Base-by-base conservation (phyloP, 2,329 filamentous ascomycete species). In the Neonectria hederae region DNA sequence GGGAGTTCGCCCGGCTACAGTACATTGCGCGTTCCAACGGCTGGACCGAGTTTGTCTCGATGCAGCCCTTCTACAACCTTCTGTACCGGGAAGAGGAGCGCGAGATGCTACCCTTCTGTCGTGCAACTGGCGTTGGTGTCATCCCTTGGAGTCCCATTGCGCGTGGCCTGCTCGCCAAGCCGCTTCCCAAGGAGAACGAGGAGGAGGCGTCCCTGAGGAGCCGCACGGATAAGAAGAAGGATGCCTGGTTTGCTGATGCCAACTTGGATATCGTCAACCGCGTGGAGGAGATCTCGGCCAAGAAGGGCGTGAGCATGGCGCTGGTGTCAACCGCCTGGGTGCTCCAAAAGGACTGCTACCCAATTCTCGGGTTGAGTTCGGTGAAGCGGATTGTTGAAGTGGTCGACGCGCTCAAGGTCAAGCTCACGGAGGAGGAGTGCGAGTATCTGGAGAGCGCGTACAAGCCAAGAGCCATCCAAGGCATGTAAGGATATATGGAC, bases 281-380 rank as follows among this genome's bases (percentile, higher is more conserved):
- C 8, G 72, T 80, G 2, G 82, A 89, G 75, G 84, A 90, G 74
- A 68, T 90, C 14, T 86, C 88, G 0, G 79, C 82, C 66, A 87
- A 87, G 77, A 83, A 83, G 67, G 83, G 80, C 0, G 83, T 86
- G 74, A 86, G 83, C 67, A 91, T 92, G 84, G 85, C 86, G 48
- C 85, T 90, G 60, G 85, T 92, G 5, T 85, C 89, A 0, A 82
- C 90, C 46, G 89, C 89, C 0, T 92, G 90, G 90, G 83, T 84
- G 58, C 77, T 86, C 67, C 82, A 84, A 55, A 81, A 83, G 32
- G 83, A 84, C 0, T 78, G 83, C 14, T 86, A 83, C 65, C 89
- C 89, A 0, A 91, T 91, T 63, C 78, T 91, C 48, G 89, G 90
- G 0, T 80, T 91, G 68, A 86, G 82, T 66, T 90, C 82, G 57